phyloP scores from a whole-genome alignment of 306 rosid genomes.

The Quercus robur region DNA sequence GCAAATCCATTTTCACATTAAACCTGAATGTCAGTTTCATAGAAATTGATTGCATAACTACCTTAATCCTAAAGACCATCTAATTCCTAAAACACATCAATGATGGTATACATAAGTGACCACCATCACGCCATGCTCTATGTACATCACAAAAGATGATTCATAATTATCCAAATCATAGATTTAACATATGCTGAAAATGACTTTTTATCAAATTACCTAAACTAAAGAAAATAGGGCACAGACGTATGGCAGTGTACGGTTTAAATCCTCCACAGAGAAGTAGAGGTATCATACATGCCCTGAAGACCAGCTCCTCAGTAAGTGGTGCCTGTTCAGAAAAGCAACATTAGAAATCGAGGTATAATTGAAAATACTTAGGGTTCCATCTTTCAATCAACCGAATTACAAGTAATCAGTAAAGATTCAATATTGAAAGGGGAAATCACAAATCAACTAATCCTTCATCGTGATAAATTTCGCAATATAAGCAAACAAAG shows the following conservation, averaged over 20 bases:
- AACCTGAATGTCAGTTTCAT: not conserved
- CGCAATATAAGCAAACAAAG: not conserved
- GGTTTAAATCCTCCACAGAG: conserved; percentile 81
- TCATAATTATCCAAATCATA: conserved; percentile 5
- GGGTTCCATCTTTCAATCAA: not conserved
- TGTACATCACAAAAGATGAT: not conserved
- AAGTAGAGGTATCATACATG: conserved; percentile 93
- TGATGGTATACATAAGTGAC: not conserved
- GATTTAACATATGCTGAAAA: conserved; percentile 5
- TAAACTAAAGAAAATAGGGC: conserved; percentile 94
- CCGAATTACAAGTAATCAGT: not conserved
- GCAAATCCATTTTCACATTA: not conserved
- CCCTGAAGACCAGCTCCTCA: conserved; percentile 93
- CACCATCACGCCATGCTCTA: not conserved
- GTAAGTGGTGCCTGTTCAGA: conserved; percentile 85
- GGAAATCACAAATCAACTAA: not conserved
- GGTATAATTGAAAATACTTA: not conserved
- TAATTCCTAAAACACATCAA: not conserved
- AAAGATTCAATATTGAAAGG: not conserved
- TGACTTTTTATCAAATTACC: conserved; percentile 45
- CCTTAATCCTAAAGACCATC: not conserved
- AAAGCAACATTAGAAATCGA: conserved; percentile 4
- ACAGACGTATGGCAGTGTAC: conserved; percentile 48
- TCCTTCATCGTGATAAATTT: not conserved
- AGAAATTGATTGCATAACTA: not conserved